Evolutionary conservation across 176 grass and related monocot genomes (phyloP).

Genomic region (Ananas comosus): DNA sequence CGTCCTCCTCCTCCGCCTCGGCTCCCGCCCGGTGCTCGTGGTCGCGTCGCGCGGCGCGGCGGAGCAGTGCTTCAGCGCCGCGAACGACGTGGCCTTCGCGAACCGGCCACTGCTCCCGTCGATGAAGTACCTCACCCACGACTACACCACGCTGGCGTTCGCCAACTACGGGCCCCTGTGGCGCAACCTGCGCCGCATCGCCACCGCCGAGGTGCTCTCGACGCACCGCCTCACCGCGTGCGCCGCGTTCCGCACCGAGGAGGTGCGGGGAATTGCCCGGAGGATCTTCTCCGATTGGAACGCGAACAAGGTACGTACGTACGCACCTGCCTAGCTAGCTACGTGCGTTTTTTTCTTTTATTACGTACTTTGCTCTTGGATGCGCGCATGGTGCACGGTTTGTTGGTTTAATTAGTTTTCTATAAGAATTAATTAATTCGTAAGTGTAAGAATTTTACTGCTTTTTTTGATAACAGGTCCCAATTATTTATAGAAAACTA

Average conservation of each 20-base stretch:
- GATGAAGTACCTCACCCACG: not conserved
- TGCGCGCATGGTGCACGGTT: too few species aligned
- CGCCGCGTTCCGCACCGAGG: not conserved
- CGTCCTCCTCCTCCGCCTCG: conserved; percentile 20
- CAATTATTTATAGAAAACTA: too few species aligned
- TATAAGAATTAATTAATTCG: too few species aligned
- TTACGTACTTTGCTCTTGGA: too few species aligned
- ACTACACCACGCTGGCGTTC: not conserved
- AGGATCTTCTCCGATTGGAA: conserved; percentile 12
- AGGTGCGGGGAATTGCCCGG: conserved; percentile 5
- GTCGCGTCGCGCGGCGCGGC: conserved; percentile 10
- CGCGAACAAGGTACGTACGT: too few species aligned
- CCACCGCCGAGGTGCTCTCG: conserved; percentile 14
- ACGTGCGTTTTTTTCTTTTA: too few species aligned
- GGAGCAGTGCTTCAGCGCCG: conserved; percentile 27
- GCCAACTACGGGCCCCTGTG: conserved; percentile 16
- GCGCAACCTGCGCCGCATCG: conserved; percentile 24
- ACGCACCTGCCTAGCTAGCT: too few species aligned
- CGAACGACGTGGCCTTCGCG: conserved; percentile 24
- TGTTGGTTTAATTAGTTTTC: too few species aligned
- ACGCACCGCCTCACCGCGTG: conserved; percentile 2
- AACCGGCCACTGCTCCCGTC: conserved; percentile 21
- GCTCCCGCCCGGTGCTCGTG: conserved; percentile 10
- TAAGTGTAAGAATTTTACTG: too few species aligned
- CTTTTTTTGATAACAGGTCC: too few species aligned